Base-by-base conservation (phyloP, 129 eudicot genomes). In the Flaveria bidentis region DNA sequence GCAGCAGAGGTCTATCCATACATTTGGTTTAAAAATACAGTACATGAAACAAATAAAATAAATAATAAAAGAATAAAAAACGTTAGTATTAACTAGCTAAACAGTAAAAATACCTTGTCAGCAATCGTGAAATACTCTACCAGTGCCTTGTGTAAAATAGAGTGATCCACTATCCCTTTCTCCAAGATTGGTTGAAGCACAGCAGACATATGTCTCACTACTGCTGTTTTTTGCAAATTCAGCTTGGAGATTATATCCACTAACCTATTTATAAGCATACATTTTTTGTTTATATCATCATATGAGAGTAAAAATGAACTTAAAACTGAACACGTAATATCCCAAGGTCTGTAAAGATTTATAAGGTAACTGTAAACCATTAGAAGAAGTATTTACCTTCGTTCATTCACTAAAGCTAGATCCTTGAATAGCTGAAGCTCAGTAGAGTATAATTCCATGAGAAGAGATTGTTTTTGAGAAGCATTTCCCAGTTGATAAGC, bases 141-240 rank as follows among this genome's bases (percentile, higher is more conserved):
- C 52, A 94, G 75, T 55, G 86, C 88, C 74, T 76, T 89, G 84
- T 94, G 97, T 63, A 89, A 83, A 68, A 94, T 89, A 30, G 96
- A 89, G 73, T 94, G 99, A 82, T 94, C 99, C 72, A 94, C 84
- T 52, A 94, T 94, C 45, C 99, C 97, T 79, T 94, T 94, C 82
- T 91, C 99, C 78, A 91, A 45, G 62, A 94, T 86, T 22, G 99
- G 97, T 80, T 87, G 93, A 50, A 94, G 78, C 45, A 89, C 90
- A 55, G 89, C 76, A 50, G 86, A 67, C 99, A 94, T 89, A 82
- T 94, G 97, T 17, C 97, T 90, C 36, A 80, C 53, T 36, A 94
- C 96, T n/a, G 99, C 83, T 28, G 92, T 18, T 80, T 84, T 94
- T 80, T 91, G 89, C 57, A 94, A 70, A 74, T 83, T 83, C 62